phyloP scores from a whole-genome alignment of 106 monocot genomes.

The Dioscorea zingiberensis region DNA sequence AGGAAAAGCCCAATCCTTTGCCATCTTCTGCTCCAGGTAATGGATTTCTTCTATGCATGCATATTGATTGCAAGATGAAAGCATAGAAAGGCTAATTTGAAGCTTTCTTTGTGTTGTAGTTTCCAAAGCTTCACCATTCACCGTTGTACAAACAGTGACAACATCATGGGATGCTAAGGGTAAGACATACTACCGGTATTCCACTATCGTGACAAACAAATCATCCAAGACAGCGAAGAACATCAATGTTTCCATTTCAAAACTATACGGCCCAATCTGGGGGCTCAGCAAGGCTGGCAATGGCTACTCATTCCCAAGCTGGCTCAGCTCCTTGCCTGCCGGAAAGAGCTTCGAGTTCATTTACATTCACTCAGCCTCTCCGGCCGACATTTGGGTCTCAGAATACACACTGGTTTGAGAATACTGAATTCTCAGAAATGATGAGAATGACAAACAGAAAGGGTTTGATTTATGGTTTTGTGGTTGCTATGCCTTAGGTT shows the following conservation, averaged over 20 bases:
- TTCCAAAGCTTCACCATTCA: slow-evolving; percentile 22
- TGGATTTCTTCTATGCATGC: not conserved
- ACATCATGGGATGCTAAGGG: slow-evolving; percentile 43
- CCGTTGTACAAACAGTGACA: slow-evolving; percentile 45
- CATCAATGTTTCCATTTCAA: slow-evolving; percentile 36
- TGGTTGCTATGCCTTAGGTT: not conserved
- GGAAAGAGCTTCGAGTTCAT: slow-evolving; percentile 69
- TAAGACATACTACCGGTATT: slow-evolving; percentile 49
- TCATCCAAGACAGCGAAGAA: slow-evolving; percentile 43
- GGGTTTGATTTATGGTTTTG: not conserved
- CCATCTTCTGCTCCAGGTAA: slow-evolving; percentile 18
- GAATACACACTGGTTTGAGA: slow-evolving; percentile 43
- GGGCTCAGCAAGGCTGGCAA: slow-evolving; percentile 41
- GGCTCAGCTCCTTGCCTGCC: slow-evolving; percentile 42
- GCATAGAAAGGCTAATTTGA: not conserved
- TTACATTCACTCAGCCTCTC: slow-evolving; percentile 59
- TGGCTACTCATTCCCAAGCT: slow-evolving; percentile 45
- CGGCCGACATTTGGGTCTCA: slow-evolving; percentile 37
- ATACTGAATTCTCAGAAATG: not conserved
- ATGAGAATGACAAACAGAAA: not conserved
- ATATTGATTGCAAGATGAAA: too few species aligned
- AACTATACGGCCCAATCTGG: slow-evolving; percentile 59
- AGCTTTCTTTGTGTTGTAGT: slow-evolving; percentile 7
- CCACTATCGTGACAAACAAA: slow-evolving; percentile 53
- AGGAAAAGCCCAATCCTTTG: slow-evolving; percentile 6